These are phyloP conservation scores for Solanum acaule DNA, from an alignment of 257 asterid genomes.

Conservation along the genomic window DNA sequence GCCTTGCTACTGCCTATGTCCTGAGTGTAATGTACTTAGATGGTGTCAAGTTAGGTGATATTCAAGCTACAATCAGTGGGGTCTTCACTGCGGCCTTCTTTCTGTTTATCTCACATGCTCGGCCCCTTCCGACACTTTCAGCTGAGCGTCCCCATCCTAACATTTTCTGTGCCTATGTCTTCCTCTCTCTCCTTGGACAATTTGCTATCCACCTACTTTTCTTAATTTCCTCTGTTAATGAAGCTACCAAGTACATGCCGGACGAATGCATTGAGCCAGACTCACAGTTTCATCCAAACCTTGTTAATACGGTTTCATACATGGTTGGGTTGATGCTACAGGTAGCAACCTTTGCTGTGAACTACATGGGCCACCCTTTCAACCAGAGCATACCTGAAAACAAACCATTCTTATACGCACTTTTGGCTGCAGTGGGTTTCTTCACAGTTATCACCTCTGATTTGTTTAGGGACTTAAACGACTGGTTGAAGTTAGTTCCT, in stretches of 20 bases:
- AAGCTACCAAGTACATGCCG: conserved; percentile 92
- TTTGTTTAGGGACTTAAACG: conserved; percentile 70
- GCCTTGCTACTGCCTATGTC: conserved; percentile 96
- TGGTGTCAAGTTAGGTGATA: conserved; percentile 91
- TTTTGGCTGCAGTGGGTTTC: conserved; percentile 65
- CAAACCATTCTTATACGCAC: conserved; percentile 61
- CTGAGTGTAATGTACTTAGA: conserved; percentile 92
- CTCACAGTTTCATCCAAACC: conserved; percentile 82
- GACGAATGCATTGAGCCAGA: conserved; percentile 96
- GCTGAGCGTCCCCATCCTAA: conserved; percentile 95
- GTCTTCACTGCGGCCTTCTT: conserved; percentile 95
- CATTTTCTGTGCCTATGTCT: conserved; percentile 81
- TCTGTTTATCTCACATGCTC: conserved; percentile 89
- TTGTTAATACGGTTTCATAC: conserved; percentile 92
- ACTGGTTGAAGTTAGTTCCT: conserved; percentile 79
- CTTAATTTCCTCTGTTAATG: conserved; percentile 79
- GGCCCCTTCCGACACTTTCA: conserved; percentile 79
- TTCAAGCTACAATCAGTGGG: conserved; percentile 97
- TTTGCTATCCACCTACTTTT: conserved; percentile 69
- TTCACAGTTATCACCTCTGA: conserved; percentile 83
- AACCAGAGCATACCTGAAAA: conserved; percentile 88
- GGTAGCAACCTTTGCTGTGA: conserved; percentile 97
- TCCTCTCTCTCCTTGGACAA: conserved; percentile 91
- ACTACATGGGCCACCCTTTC: conserved; percentile 98
- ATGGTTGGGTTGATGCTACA: conserved; percentile 98